phyloP scores from a whole-genome alignment of 345 rosid genomes.

The Streptanthus diversifolius region DNA sequence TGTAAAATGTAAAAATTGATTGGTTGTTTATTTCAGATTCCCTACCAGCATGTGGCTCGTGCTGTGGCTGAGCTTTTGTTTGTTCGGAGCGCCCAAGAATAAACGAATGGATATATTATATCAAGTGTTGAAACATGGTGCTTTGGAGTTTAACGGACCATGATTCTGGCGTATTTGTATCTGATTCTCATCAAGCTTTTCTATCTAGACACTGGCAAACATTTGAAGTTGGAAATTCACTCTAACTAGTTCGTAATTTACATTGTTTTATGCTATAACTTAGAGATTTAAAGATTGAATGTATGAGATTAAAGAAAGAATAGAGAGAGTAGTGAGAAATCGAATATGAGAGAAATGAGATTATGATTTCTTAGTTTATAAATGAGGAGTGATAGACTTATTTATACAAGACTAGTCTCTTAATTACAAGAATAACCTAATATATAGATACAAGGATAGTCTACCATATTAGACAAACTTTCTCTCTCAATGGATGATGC shows the following conservation, averaged over 20 bases:
- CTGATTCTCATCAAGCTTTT: not conserved
- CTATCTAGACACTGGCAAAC: not conserved
- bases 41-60: constrained; percentile 36
- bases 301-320: too few relatives aligned
- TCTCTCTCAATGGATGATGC: too few relatives aligned
- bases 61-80: constrained; percentile 26
- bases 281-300: too few relatives aligned
- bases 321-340: too few relatives aligned
- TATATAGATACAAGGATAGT: too few relatives aligned
- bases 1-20: not conserved
- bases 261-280: too few relatives aligned
- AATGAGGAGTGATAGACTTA: too few relatives aligned
- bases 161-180: not conserved
- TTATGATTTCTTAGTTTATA: too few relatives aligned
- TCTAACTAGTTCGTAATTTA: not conserved
- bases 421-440: too few relatives aligned
- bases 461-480: too few relatives aligned
- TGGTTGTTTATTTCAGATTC: constrained; percentile 30
- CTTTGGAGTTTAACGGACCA: not conserved
- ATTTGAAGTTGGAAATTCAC: not conserved
- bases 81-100: not conserved
- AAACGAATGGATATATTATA: not conserved
- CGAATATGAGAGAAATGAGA: too few relatives aligned
- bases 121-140: not conserved
- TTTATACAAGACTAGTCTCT: too few relatives aligned